Percentiles rank a stretch among this genome's conserved stretches.
Conservation (phyloP, 208 protist genomes). For the Leishmania guyanensis region DNA sequence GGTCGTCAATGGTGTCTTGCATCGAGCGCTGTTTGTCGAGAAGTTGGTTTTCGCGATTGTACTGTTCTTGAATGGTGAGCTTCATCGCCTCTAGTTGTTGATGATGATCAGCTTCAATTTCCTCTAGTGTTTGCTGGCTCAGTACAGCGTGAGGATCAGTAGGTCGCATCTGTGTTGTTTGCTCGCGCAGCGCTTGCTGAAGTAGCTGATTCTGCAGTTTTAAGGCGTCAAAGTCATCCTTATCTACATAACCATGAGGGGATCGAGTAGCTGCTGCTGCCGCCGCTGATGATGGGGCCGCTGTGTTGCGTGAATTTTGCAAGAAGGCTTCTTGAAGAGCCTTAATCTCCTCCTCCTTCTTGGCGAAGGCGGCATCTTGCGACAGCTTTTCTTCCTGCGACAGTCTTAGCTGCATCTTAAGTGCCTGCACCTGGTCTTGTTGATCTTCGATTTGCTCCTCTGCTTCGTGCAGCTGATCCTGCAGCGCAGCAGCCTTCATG, state of each 20-base stretch:
- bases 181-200: conserved; percentile 53
- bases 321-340: conserved; percentile 35
- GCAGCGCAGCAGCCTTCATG: conserved; percentile 20
- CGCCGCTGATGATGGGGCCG: not conserved
- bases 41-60: conserved; percentile 45
- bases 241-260: conserved; percentile 45
- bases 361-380: conserved; percentile 25
- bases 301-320: conserved; percentile 5
- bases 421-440: conserved; percentile 34
- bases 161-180: conserved; percentile 26
- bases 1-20: conserved; percentile 42
- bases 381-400: conserved; percentile 43
- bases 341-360: conserved; percentile 46
- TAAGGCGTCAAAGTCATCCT: conserved; percentile 61
- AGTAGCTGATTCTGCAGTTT: conserved; percentile 63
- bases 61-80: conserved; percentile 51
- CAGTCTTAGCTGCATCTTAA: conserved; percentile 35
- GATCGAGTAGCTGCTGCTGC: not conserved
- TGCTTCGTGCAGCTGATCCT: conserved; percentile 27
- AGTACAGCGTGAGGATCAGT: conserved; percentile 34
- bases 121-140: conserved; percentile 47
- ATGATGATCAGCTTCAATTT: conserved; percentile 61
- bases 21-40: conserved; percentile 36
- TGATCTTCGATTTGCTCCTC: conserved; percentile 37
- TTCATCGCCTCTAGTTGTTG: conserved; percentile 70